Percentiles rank a stretch among this genome's conserved stretches.
Evolutionary conservation across 257 asterid genomes (phyloP).

Genomic region (Petunia secreta): DNA sequence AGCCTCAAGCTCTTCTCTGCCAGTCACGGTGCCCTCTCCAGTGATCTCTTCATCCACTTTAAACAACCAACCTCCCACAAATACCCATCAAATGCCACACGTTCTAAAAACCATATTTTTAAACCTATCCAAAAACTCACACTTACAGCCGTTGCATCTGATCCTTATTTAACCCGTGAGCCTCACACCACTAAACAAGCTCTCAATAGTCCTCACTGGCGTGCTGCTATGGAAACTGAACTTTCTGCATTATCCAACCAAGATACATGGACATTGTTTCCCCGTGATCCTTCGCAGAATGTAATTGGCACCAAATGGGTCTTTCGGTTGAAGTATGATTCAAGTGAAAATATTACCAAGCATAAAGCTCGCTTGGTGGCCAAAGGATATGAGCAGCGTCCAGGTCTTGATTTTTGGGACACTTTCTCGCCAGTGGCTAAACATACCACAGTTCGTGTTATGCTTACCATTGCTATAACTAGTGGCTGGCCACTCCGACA

Average conservation of each 20-base stretch:
- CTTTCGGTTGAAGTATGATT: slow-evolving; percentile 3
- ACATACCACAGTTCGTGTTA: slow-evolving; percentile 1
- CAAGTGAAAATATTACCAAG: not conserved
- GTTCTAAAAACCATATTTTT: not conserved
- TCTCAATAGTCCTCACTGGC: not conserved
- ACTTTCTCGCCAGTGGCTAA: slow-evolving; percentile 25
- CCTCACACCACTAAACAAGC: not conserved
- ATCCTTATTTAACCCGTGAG: not conserved
- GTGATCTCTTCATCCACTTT: not conserved
- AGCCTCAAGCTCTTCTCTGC: too few species aligned
- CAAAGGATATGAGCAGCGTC: not conserved
- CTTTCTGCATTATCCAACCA: not conserved
- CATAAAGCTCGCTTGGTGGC: slow-evolving; percentile 27
- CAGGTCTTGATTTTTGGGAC: not conserved
- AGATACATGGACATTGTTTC: not conserved
- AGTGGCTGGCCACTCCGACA: not conserved
- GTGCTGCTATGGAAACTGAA: not conserved
- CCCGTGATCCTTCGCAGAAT: not conserved
- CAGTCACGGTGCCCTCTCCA: too few species aligned
- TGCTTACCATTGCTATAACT: not conserved
- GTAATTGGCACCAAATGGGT: slow-evolving; percentile 20
- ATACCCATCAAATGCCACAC: not conserved
- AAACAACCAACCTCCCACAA: not conserved
- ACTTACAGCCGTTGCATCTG: not conserved
- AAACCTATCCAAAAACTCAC: not conserved